These are phyloP conservation scores for Coix lacrymajobi DNA, from an alignment of 176 grass and related monocot species.

Conservation along the genomic window DNA sequence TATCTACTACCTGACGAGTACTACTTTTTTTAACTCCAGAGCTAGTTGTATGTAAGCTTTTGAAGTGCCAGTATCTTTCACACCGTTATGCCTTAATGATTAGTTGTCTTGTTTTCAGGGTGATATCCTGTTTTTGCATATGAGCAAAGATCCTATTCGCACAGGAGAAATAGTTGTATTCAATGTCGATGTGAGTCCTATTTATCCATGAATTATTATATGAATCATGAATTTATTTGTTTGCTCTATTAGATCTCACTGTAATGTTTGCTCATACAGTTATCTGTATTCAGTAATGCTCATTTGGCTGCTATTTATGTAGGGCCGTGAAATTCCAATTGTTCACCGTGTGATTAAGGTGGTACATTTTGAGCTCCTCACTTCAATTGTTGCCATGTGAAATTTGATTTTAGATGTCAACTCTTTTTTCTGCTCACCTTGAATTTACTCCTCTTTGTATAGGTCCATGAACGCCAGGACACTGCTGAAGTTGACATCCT, in stretches of 20 bases:
- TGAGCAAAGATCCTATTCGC: constrained; percentile 70
- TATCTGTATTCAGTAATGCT: background rate
- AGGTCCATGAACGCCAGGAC: constrained; percentile 78
- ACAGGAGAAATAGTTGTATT: constrained; percentile 86
- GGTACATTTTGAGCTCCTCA: background rate
- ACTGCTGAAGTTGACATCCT: constrained; percentile 81
- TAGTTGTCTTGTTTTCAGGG: constrained; percentile 45
- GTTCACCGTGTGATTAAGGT: constrained; percentile 88
- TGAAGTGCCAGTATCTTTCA: background rate
- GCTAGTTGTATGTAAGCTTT: background rate
- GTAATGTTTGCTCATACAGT: background rate
- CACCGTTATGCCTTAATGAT: background rate
- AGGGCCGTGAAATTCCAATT: constrained; percentile 84
- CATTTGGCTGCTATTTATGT: constrained; percentile 13
- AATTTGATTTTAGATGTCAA: background rate
- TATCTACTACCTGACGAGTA: background rate
- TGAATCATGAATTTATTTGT: background rate
- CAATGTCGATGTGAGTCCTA: constrained; percentile 59
- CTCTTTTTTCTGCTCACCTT: background rate
- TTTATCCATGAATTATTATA: background rate
- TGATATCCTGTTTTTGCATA: constrained; percentile 70
- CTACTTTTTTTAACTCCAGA: background rate
- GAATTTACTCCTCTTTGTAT: constrained; percentile 23
- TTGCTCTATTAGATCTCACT: background rate
- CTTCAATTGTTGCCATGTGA: background rate